phyloP scores from a whole-genome alignment of 768 basidiomycete genomes.

The Cyathus striatus region DNA sequence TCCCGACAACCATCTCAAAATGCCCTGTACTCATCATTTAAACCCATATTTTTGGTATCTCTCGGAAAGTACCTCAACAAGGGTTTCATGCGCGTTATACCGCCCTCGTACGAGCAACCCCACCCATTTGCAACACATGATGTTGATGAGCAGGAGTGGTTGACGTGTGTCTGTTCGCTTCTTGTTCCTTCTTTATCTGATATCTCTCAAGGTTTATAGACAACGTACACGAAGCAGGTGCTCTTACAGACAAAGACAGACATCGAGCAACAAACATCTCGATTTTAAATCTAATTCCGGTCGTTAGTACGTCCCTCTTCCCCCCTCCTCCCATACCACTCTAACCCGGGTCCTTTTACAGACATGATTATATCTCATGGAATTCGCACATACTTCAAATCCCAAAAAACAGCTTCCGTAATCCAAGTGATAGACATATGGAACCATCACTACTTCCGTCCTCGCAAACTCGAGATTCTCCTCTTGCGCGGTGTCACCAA shows the following conservation, averaged over 20 bases:
- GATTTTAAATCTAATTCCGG: constrained; percentile 19
- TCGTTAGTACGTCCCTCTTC: constrained; percentile 19
- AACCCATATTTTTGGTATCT: constrained; percentile 21
- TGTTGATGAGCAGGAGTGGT: constrained; percentile 46
- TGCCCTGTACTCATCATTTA: constrained; percentile 21
- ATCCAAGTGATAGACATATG: constrained; percentile 39
- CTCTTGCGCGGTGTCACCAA: constrained; percentile 24
- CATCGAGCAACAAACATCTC: constrained; percentile 19
- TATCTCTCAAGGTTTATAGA: constrained; percentile 29
- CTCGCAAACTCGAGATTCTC: constrained; percentile 36
- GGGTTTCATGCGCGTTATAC: constrained; percentile 40
- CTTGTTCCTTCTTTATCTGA: background rate
- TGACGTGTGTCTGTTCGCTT: constrained; percentile 18
- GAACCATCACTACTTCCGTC: constrained; percentile 50
- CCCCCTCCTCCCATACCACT: constrained; percentile 7
- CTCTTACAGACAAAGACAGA: constrained; percentile 25
- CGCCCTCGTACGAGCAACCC: constrained; percentile 27
- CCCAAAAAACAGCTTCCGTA: constrained; percentile 28
- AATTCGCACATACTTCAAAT: constrained; percentile 19
- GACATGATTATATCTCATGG: constrained; percentile 14
- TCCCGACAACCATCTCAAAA: constrained; percentile 11
- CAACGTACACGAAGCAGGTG: constrained; percentile 26
- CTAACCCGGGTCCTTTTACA: background rate
- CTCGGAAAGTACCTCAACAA: constrained; percentile 25
- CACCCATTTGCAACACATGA: constrained; percentile 53